phyloP scores from a whole-genome alignment of 352 stramenopile species.

The Pythium brachiatum region DNA sequence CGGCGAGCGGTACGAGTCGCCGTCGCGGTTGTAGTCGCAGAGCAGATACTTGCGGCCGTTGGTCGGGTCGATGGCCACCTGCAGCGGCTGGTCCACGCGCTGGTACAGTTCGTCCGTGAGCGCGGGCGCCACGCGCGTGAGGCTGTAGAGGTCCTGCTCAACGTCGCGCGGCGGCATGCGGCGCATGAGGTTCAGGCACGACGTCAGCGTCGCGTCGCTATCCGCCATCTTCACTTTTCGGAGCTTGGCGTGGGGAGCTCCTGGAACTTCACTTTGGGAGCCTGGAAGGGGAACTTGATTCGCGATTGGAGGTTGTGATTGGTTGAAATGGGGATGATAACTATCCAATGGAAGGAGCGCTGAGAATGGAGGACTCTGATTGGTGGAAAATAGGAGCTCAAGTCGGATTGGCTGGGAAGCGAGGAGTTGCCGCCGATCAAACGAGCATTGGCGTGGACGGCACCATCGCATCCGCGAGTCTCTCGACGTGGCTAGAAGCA shows the following conservation, averaged over 20 bases:
- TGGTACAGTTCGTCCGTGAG: slow-evolving; percentile 92
- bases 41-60: slow-evolving; percentile 91
- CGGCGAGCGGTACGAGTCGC: slow-evolving; percentile 89
- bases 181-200: slow-evolving; percentile 88
- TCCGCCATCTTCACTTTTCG: slow-evolving; percentile 21
- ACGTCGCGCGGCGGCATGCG: slow-evolving; percentile 86
- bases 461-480: not conserved
- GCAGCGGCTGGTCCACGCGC: slow-evolving; percentile 90
- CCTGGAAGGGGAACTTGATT: slow-evolving; percentile 6
- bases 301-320: not conserved
- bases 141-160: slow-evolving; percentile 79
- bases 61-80: slow-evolving; percentile 79
- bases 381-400: slow-evolving; percentile 15
- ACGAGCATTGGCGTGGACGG: not conserved
- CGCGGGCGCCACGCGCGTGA: slow-evolving; percentile 78
- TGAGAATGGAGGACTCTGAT: not conserved
- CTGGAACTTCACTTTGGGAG: slow-evolving; percentile 1
- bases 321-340: slow-evolving; percentile 7
- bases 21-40: slow-evolving; percentile 95
- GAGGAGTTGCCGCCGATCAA: slow-evolving; percentile 3
- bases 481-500: not conserved
- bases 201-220: slow-evolving; percentile 52
- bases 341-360: slow-evolving; percentile 8
- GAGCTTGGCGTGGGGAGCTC: not conserved
- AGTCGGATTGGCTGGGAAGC: slow-evolving; percentile 25